A percentile compares a stretch with the other conserved stretches of the same genome.
phyloP scores from a whole-genome alignment of 2,329 filamentous ascomycete species.

The Aaosphaeria pasadenensis region DNA sequence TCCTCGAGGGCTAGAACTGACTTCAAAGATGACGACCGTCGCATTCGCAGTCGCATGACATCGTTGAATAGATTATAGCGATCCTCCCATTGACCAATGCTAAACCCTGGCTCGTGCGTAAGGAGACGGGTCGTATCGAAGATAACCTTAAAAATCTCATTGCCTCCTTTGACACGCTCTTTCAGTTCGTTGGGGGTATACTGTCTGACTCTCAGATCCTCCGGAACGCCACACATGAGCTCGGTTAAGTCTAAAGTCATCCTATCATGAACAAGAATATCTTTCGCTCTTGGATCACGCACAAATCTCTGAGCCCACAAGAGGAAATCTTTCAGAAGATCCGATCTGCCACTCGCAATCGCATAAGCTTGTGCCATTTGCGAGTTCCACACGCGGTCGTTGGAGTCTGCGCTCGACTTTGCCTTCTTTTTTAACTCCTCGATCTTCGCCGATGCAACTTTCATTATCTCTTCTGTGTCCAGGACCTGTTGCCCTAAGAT shows the following conservation, averaged over 20 bases:
- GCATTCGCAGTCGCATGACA: conserved; percentile 14
- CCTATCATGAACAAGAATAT: neutral
- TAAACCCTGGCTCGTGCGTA: conserved; percentile 33
- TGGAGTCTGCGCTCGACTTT: conserved; percentile 16
- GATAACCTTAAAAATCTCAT: conserved; percentile 23
- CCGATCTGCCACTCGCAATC: conserved; percentile 30
- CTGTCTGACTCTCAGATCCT: no score
- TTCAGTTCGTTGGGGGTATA: conserved; percentile 3
- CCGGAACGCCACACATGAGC: neutral
- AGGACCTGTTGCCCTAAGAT: conserved; percentile 6
- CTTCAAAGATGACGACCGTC: conserved; percentile 6
- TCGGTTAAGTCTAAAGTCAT: neutral
- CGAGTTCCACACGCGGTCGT: conserved; percentile 26
- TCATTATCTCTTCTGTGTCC: conserved; percentile 8
- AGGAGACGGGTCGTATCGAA: conserved; percentile 27
- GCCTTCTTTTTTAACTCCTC: conserved; percentile 20
- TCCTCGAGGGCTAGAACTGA: conserved; percentile 6
- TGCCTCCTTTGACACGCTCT: conserved; percentile 16
- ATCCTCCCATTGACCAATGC: conserved; percentile 18
- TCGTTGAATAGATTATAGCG: conserved; percentile 17
- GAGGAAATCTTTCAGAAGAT: conserved; percentile 26
- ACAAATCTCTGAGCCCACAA: conserved; percentile 37
- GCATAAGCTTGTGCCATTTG: conserved; percentile 25
- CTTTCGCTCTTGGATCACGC: conserved; percentile 20
- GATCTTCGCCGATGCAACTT: conserved; percentile 8